These are phyloP conservation scores for Yamadazyma atmosphaerica DNA, from an alignment of 1,139 yeast species.

Conservation along the genomic window DNA sequence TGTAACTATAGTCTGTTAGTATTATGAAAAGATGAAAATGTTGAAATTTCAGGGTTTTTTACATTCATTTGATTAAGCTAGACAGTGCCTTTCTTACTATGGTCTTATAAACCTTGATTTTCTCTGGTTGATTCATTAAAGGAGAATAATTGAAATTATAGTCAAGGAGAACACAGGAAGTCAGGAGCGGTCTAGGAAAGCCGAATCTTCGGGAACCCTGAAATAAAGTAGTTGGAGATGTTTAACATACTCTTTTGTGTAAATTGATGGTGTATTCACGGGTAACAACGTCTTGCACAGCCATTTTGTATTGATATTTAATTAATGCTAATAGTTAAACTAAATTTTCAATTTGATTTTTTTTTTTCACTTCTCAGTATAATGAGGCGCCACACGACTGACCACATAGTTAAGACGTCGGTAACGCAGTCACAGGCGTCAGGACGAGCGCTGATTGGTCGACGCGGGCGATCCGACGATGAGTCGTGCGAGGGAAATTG, in stretches of 20 bases:
- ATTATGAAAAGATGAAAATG: no score
- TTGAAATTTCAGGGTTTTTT: no score
- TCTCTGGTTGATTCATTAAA: no score
- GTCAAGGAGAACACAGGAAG: no score
- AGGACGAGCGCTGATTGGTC: background rate
- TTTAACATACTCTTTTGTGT: conserved; percentile 92
- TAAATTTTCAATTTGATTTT: conserved; percentile 7
- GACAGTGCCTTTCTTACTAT: no score
- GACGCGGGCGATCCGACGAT: background rate
- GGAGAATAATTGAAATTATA: no score
- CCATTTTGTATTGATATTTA: conserved; percentile 53
- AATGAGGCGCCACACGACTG: conserved; percentile 1
- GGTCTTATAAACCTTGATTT: no score
- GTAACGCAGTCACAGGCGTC: background rate
- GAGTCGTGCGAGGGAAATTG: background rate
- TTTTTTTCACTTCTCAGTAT: conserved; percentile 10
- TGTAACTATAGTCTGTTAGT: conserved; percentile 67
- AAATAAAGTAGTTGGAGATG: no score
- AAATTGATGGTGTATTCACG: conserved; percentile 99
- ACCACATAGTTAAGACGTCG: conserved; percentile 1
- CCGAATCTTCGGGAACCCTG: no score
- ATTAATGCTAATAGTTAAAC: conserved; percentile 15
- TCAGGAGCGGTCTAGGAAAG: no score
- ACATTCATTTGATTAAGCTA: no score
- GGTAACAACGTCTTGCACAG: conserved; percentile 99